phyloP scores from a whole-genome alignment of 2,329 filamentous ascomycete genomes.

The Xylaria arbuscula region DNA sequence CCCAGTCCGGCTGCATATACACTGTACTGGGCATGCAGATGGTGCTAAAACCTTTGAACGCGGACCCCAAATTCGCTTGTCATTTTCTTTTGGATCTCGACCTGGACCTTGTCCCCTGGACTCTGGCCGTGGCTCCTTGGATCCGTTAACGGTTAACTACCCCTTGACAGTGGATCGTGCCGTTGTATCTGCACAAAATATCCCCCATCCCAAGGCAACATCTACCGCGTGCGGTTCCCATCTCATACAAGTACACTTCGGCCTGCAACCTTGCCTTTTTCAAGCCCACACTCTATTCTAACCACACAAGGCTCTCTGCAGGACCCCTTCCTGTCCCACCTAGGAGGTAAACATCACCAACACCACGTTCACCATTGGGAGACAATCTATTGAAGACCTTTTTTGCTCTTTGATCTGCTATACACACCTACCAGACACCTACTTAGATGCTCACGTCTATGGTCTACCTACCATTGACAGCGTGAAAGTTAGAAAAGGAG shows the following conservation, averaged over 20 bases:
- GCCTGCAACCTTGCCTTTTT: constrained; percentile 52
- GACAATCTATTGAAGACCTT: constrained; percentile 19
- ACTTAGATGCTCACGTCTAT: constrained; percentile 23
- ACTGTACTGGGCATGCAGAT: constrained; percentile 47
- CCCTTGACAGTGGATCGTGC: constrained; percentile 49
- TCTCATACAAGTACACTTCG: constrained; percentile 52
- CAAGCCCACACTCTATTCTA: constrained; percentile 49
- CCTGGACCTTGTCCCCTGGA: constrained; percentile 47
- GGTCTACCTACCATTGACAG: constrained; percentile 25
- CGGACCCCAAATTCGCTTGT: constrained; percentile 47
- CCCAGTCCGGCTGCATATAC: constrained; percentile 51
- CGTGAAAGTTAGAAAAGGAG: constrained; percentile 25
- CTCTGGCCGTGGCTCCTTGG: constrained; percentile 38
- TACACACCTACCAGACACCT: constrained; percentile 23
- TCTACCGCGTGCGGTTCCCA: constrained; percentile 50
- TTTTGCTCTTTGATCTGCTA: constrained; percentile 13
- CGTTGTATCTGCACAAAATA: constrained; percentile 49
- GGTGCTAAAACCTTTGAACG: constrained; percentile 50
- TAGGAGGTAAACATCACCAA: constrained; percentile 35
- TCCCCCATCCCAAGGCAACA: constrained; percentile 49
- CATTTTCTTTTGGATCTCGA: constrained; percentile 43
- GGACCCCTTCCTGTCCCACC: constrained; percentile 43
- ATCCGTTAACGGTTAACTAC: constrained; percentile 47
- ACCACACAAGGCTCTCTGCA: constrained; percentile 46
- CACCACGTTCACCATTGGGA: constrained; percentile 36